phyloP scores from a whole-genome alignment of 257 asterid species.

The Nicotiana noctiflora region DNA sequence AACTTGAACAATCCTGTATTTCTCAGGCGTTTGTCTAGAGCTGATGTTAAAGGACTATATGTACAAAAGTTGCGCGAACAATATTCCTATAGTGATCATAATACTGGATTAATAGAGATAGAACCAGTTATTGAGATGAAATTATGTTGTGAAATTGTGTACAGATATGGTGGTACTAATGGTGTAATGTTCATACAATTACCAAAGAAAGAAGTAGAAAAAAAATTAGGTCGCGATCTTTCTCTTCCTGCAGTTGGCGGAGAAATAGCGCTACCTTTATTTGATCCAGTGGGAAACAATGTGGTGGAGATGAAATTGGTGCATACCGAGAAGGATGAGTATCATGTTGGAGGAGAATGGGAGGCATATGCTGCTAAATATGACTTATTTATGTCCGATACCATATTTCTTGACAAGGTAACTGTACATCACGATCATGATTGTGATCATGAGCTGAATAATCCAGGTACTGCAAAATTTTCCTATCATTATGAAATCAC shows the following conservation, averaged over 20 bases:
- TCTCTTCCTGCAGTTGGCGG: conserved; percentile 3
- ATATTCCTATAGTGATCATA: background rate
- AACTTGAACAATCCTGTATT: background rate
- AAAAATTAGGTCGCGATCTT: background rate
- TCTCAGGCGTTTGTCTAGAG: conserved; percentile 1
- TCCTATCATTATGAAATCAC: conserved; percentile 1
- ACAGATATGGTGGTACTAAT: background rate
- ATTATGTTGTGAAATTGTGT: background rate
- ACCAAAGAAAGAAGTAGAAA: background rate
- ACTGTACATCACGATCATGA: background rate
- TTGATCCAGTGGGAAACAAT: conserved; percentile 3
- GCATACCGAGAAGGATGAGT: background rate
- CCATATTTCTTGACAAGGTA: conserved; percentile 2
- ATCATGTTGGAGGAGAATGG: conserved; percentile 7
- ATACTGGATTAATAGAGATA: background rate
- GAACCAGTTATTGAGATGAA: background rate
- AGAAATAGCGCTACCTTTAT: background rate
- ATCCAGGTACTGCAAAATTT: background rate
- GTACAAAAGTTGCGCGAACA: background rate
- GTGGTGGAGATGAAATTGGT: background rate
- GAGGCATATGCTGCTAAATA: background rate
- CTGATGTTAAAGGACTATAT: background rate
- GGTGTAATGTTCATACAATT: conserved; percentile 3
- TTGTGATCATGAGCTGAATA: background rate
- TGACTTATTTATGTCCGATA: background rate